Conservation (phyloP, 306 rosid genomes). For the Hippophae tibetana region DNA sequence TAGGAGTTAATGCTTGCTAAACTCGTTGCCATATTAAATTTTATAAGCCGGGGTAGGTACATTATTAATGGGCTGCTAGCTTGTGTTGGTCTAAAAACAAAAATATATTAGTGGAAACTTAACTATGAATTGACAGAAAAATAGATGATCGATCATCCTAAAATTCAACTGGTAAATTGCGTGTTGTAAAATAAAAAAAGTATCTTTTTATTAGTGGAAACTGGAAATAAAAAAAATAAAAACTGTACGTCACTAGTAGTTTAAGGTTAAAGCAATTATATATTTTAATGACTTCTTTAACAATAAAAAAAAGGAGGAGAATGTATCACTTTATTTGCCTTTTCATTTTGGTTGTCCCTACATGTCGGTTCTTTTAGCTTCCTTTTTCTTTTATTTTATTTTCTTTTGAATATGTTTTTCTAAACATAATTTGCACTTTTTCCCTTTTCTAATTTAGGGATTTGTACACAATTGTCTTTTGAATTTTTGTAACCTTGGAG, state of each 20-base stretch:
- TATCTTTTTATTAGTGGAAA: conserved; percentile 17
- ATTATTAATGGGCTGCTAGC: too few species aligned
- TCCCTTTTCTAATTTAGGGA: not conserved
- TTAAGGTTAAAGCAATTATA: conserved; percentile 13
- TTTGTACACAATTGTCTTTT: too few species aligned
- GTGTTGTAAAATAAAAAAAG: conserved; percentile 7
- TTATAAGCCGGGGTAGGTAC: too few species aligned
- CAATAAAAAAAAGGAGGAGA: conserved; percentile 6
- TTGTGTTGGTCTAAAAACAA: too few species aligned
- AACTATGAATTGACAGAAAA: too few species aligned
- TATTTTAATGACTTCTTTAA: not conserved
- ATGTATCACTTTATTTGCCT: conserved; percentile 18
- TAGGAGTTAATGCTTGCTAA: too few species aligned
- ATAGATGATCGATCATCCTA: too few species aligned
- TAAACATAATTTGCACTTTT: not conserved
- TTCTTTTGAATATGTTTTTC: conserved; percentile 7
- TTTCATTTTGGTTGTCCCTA: conserved; percentile 19
- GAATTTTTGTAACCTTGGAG: too few species aligned
- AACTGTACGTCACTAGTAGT: not conserved
- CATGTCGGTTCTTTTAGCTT: conserved; percentile 28
- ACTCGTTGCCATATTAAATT: too few species aligned
- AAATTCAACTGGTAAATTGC: too few species aligned
- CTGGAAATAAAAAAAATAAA: not conserved
- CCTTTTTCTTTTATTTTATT: conserved; percentile 1
- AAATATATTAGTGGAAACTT: too few species aligned